Evolutionary conservation across 352 stramenopile genomes (phyloP), one percentile per base, ranked within the genome.

Genomic region (Blastocystis sp.): DNA sequence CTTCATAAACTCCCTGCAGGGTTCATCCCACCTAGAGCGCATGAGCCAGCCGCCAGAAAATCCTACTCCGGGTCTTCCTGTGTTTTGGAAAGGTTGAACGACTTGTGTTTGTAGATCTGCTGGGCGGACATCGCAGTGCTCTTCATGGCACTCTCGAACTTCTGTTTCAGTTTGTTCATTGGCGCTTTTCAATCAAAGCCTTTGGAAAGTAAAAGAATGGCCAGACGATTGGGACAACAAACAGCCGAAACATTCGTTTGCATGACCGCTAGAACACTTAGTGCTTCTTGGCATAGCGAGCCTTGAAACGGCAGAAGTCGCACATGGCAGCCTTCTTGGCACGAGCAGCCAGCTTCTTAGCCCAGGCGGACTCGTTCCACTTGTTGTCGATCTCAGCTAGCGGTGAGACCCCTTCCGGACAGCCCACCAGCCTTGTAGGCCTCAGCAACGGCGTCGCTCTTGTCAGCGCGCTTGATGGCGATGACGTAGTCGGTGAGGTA

Each of bases 331-430:
- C 94, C 88, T 96, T 95, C 88, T 93, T 97, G 91, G 96, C 96
- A 94, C 98, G 98, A 89, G 93, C 93, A 52, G 93, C 93, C 76
- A 98, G 92, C 93, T 99, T 99, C 94, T 99, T 99, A 89, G 95
- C 96, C 95, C 96, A 98, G 56, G 92, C 93, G 41, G 94, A 95
- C 71, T 91, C 91, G 90, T 97, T 94, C 96, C 96, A 99, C 91
- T 98, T 97, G 60, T 93, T 92, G 76, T 97, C 86, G 69, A 94
- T 96, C 80, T 95, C 56, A 69, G 52, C 66, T 76, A 76, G 5
- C n/a, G 2, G 53, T 76, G 21, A 76, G 1, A 3, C 14, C n/a
- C 38, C 19, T n/a, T 52, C 14, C 66, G 1, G 23, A 56, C 1
- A 2, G 14, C 66, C 21, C 21, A 76, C 66, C 74, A 84, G 74